Percentiles rank a stretch among this genome's conserved stretches.
Conservation (phyloP, 2,329 filamentous ascomycete genomes). For the Aureobasidium namibiae region DNA sequence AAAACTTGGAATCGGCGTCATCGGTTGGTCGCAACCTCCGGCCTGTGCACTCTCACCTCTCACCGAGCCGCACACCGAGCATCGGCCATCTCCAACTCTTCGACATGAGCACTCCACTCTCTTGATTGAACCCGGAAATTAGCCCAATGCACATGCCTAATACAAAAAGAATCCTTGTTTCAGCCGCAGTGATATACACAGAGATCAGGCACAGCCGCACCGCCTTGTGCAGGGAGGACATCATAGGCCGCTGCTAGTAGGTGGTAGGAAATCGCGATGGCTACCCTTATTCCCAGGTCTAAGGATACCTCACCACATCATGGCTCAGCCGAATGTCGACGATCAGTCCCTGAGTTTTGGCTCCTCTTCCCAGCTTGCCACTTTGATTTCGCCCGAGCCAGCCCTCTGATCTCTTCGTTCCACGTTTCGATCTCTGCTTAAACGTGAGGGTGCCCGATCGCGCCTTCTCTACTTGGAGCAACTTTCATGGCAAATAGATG, state of each 20-base stretch:
- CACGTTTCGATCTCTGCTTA: slow-evolving; percentile 40
- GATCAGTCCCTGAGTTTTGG: neutral
- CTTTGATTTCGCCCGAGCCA: slow-evolving; percentile 20
- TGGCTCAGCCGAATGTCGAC: neutral
- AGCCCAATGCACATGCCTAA: neutral
- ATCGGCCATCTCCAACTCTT: neutral
- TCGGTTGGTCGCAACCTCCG: neutral
- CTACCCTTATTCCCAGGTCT: neutral
- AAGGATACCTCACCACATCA: neutral
- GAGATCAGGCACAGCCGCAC: neutral
- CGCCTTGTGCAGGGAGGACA: no score
- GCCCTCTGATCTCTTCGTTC: slow-evolving; percentile 42
- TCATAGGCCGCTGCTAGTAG: neutral
- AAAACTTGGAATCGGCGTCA: neutral
- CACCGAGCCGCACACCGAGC: neutral
- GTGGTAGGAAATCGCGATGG: neutral
- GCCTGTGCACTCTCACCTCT: neutral
- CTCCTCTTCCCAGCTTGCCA: neutral
- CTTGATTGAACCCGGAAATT: neutral
- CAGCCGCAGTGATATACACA: neutral
- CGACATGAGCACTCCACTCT: neutral
- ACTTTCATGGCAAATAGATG: slow-evolving; percentile 50
- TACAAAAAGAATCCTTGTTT: neutral
- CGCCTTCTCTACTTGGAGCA: slow-evolving; percentile 35
- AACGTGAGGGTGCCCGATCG: slow-evolving; percentile 40